phyloP scores from a whole-genome alignment of 2,329 filamentous ascomycete species.

The Aspergillus niger region DNA sequence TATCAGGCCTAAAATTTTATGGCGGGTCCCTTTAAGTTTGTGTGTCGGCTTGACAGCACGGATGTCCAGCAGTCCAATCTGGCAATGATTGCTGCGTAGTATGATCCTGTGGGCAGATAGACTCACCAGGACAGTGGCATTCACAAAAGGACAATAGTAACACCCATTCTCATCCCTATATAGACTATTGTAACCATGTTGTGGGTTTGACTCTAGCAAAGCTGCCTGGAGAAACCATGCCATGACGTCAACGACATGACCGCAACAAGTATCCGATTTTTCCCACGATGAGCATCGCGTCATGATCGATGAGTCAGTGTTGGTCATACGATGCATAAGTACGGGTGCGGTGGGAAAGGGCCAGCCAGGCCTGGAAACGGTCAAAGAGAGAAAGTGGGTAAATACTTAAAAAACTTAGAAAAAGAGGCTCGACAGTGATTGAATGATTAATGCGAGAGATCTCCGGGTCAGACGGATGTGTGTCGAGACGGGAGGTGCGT shows the following conservation, averaged over 20 bases:
- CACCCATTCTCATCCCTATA: neutral
- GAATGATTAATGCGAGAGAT: neutral
- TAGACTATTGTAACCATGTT: neutral
- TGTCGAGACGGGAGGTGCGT: neutral
- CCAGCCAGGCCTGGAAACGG: neutral
- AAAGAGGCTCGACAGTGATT: neutral
- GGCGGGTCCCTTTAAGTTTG: neutral
- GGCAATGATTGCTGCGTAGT: constrained; percentile 9
- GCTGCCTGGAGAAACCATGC: neutral
- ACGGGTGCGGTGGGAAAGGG: neutral
- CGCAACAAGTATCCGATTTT: neutral
- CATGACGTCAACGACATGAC: neutral
- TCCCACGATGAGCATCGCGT: neutral
- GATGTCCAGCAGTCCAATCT: constrained; percentile 10
- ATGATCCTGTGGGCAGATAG: neutral
- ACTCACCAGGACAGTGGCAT: neutral
- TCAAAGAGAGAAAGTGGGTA: neutral
- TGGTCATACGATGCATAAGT: constrained; percentile 1
- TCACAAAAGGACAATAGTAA: neutral
- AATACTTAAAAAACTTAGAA: neutral
- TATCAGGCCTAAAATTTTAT: constrained; percentile 1
- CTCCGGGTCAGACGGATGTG: neutral
- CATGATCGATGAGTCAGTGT: neutral
- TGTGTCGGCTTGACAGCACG: constrained; percentile 3
- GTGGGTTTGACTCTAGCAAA: neutral